A percentile compares a stretch with the other conserved stretches of the same genome.
Evolutionary conservation across 148 eudicot species (phyloP).

Genomic region (Spergularia marina): DNA sequence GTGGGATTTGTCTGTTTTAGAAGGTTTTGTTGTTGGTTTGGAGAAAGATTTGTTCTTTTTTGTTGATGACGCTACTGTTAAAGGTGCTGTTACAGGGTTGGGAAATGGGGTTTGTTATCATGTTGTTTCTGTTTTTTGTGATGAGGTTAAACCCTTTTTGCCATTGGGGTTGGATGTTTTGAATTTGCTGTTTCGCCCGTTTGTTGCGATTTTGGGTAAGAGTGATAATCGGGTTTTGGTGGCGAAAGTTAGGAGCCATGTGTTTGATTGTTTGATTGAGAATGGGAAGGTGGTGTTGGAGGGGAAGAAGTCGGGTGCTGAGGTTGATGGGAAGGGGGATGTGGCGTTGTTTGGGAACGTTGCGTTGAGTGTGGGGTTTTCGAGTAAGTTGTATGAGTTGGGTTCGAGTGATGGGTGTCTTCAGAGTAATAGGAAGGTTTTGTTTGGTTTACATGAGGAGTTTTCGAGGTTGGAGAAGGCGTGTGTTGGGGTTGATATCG

Average conservation of each 20-base stretch:
- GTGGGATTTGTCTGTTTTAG: constrained; percentile 59
- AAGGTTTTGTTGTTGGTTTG: constrained; percentile 37
- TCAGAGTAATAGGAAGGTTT: constrained; percentile 85
- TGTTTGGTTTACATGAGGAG: constrained; percentile 60
- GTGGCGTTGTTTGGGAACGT: constrained; percentile 46
- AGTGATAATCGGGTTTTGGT: constrained; percentile 62
- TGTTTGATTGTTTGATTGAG: constrained; percentile 59
- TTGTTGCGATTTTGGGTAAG: constrained; percentile 44
- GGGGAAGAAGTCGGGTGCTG: constrained; percentile 38
- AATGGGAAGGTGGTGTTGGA: constrained; percentile 53
- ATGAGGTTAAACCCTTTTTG: constrained; percentile 63
- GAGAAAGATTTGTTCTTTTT: constrained; percentile 47
- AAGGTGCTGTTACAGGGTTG: constrained; percentile 28
- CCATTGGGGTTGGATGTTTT: constrained; percentile 54
- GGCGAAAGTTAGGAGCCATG: constrained; percentile 54
- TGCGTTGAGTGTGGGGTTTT: constrained; percentile 55
- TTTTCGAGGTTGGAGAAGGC: constrained; percentile 74
- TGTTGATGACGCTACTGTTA: constrained; percentile 32
- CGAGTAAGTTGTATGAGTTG: constrained; percentile 50
- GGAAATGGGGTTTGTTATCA: constrained; percentile 86
- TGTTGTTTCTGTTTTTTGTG: constrained; percentile 62
- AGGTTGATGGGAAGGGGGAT: constrained; percentile 37
- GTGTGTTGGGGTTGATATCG: constrained; percentile 45
- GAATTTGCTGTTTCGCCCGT: constrained; percentile 51
- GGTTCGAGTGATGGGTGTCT: constrained; percentile 61